Conservation (phyloP, 1,284 basidiomycete genomes). For the Anthracocystis walkeri region DNA sequence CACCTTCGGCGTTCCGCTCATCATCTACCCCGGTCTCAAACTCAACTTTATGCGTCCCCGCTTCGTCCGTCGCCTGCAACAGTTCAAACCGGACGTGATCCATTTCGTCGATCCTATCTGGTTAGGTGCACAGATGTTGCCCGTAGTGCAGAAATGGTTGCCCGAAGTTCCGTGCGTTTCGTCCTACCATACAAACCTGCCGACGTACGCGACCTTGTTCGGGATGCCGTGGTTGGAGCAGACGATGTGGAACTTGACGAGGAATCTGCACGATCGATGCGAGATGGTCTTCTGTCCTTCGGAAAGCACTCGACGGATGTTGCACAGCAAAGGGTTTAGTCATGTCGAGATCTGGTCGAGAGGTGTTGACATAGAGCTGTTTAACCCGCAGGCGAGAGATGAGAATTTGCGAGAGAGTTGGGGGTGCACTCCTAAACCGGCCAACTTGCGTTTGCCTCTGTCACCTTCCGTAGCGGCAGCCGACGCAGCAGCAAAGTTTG, state of each 20-base stretch:
- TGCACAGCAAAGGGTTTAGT: slow-evolving; percentile 71
- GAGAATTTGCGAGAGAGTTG: slow-evolving; percentile 71
- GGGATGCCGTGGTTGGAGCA: slow-evolving; percentile 73
- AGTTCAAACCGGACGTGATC: slow-evolving; percentile 73
- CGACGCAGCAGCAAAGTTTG: slow-evolving; percentile 32
- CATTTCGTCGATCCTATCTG: slow-evolving; percentile 73
- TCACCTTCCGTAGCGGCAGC: slow-evolving; percentile 42
- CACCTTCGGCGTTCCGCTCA: slow-evolving; percentile 74
- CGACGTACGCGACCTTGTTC: slow-evolving; percentile 74
- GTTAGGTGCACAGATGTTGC: slow-evolving; percentile 72
- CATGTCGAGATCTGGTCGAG: slow-evolving; percentile 74
- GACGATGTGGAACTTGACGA: slow-evolving; percentile 69
- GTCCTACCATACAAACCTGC: slow-evolving; percentile 74
- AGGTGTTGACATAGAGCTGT: slow-evolving; percentile 57
- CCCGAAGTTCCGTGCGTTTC: slow-evolving; percentile 72
- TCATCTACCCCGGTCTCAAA: slow-evolving; percentile 74
- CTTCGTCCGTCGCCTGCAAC: slow-evolving; percentile 72
- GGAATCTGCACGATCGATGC: slow-evolving; percentile 64
- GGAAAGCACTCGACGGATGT: slow-evolving; percentile 72
- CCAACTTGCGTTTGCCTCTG: slow-evolving; percentile 66
- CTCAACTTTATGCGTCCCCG: slow-evolving; percentile 75
- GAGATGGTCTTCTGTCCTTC: slow-evolving; percentile 74
- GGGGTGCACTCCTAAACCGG: slow-evolving; percentile 69
- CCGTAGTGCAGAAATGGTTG: slow-evolving; percentile 67
- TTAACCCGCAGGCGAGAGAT: slow-evolving; percentile 71